phyloP scores from a whole-genome alignment of 2,329 filamentous ascomycete species.

The Cladophialophora psammophila region DNA sequence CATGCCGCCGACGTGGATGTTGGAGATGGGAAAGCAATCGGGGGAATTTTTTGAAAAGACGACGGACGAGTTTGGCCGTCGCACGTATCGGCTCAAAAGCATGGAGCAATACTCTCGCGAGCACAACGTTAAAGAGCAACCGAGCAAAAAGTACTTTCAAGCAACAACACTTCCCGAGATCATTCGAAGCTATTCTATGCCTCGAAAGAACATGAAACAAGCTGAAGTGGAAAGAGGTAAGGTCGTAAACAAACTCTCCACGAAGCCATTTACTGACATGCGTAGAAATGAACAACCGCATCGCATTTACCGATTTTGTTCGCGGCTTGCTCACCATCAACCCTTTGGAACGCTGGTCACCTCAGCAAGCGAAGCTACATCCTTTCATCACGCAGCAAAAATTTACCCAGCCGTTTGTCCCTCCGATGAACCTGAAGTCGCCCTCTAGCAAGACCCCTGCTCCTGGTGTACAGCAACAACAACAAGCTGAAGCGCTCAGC shows the following conservation, averaged over 20 bases:
- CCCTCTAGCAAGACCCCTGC: conserved; percentile 87
- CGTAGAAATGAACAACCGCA: conserved; percentile 95
- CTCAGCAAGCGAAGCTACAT: conserved; percentile 94
- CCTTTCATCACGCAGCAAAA: conserved; percentile 99
- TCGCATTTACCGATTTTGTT: conserved; percentile 98
- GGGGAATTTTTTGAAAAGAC: conserved; percentile 96
- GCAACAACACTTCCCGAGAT: conserved; percentile 94
- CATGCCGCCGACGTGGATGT: conserved; percentile 96
- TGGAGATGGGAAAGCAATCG: conserved; percentile 97
- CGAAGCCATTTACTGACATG: conserved; percentile 36
- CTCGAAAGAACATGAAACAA: conserved; percentile 98
- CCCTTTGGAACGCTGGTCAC: conserved; percentile 95
- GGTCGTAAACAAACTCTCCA: conserved; percentile 41
- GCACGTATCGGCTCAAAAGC: conserved; percentile 89
- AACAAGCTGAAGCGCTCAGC: conserved; percentile 90
- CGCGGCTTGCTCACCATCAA: conserved; percentile 92
- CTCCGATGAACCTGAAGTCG: conserved; percentile 94
- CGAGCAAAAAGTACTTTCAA: conserved; percentile 99
- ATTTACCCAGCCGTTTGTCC: conserved; percentile 93
- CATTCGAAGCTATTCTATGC: conserved; percentile 97
- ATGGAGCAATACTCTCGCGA: conserved; percentile 98
- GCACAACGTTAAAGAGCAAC: conserved; percentile 95
- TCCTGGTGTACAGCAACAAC: conserved; percentile 92
- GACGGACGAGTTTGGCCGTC: conserved; percentile 88
- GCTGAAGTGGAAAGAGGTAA: conserved; percentile 93